phyloP scores from a whole-genome alignment of 108 stramenopile species.

The Cyclotella sp. region DNA sequence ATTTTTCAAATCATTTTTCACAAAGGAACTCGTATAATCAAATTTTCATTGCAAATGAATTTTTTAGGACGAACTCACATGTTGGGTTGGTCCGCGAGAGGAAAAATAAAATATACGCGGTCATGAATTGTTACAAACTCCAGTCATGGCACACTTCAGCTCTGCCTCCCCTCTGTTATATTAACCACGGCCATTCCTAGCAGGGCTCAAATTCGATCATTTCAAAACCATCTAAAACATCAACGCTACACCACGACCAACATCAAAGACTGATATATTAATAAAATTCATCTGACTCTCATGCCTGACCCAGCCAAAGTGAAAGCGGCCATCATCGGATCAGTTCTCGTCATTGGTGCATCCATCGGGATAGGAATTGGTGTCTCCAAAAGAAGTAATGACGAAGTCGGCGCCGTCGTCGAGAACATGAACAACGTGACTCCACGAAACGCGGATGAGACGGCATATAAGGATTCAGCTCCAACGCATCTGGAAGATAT shows the following conservation, averaged over 20 bases:
- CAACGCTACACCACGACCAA: background rate
- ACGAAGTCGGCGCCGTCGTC: background rate
- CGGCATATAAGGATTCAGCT: background rate
- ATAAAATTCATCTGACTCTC: background rate
- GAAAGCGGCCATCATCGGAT: constrained; percentile 6
- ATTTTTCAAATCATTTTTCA: no score
- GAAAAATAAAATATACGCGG: no score
- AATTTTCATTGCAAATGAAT: no score
- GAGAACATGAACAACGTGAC: background rate
- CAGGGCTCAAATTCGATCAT: background rate
- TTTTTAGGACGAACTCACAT: no score
- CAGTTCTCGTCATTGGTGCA: constrained; percentile 13
- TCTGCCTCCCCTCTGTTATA: no score
- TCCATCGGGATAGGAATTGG: constrained; percentile 12
- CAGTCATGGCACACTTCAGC: no score
- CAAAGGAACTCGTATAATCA: no score
- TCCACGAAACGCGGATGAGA: background rate
- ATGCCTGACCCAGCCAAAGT: constrained; percentile 12
- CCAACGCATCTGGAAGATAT: constrained; percentile 8
- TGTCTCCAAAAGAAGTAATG: background rate
- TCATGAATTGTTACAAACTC: no score
- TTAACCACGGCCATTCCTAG: no score
- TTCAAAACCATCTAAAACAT: background rate
- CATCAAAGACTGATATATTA: background rate
- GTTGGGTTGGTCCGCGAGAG: no score